Evolutionary conservation across 345 rosid species (phyloP), one percentile per base, ranked within the genome.

Genomic region (Mercurialis annua): DNA sequence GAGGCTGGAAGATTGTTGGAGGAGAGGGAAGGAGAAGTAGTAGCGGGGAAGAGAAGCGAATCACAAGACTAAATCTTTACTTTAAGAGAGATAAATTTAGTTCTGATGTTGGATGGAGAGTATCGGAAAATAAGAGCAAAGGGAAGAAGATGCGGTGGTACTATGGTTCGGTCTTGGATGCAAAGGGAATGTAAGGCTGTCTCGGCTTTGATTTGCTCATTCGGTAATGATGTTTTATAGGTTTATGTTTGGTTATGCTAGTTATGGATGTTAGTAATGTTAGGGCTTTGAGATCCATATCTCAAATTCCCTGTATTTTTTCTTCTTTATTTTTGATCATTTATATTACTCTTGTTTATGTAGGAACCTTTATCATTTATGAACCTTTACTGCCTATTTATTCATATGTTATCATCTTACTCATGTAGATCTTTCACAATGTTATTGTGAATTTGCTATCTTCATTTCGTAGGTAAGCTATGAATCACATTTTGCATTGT

Each of bases 1-100:
- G 98, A 90, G 79, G 81, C 85, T 0, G 96, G 97, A 38, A 88
- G 80, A 80, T 81, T 93, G 78, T 70, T 93, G 88, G 97, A 84
- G 74, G 81, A 75, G 66, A 84, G 92, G 85, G 97, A 90, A 40
- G 84, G 82, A 33, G 84, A 81, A 14, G 96, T 85, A 47, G 89
- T 76, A 50, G 68, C 43, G 33, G 83, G 65, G 3, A 90, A 83
- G 79, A 85, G 82, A 72, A 77, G 71, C 20, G 97, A 88, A 51
- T 69, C 93, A 0, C 83, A 81, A 60, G 77, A 83, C 63, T 90
- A 77, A 82, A 43, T 29, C 18, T 73, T 68, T 48, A 1, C 21
- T 59, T 15, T 15, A 38, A 21, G 49, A 59, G 36, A 58, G 36
- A 21, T 44, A 26, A n/a, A 62, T 53, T 36, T 31, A 55, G 58